Base-by-base conservation (phyloP, 1,284 basidiomycete species). In the Singerocomus inundabilis region DNA sequence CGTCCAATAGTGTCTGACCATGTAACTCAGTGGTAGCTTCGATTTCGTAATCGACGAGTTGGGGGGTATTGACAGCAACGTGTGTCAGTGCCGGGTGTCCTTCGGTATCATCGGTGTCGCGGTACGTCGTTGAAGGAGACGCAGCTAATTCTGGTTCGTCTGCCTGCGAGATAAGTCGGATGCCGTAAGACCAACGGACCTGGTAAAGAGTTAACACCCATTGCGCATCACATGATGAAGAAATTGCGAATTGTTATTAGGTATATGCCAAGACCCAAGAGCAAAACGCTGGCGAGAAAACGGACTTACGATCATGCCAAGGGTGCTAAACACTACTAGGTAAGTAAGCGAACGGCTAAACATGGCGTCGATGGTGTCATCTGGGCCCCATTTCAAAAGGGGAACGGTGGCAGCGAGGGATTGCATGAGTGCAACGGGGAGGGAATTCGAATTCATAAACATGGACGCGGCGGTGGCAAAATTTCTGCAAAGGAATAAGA, bases 401-500 rank as follows among this genome's bases (percentile, higher is more conserved):
- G 88, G 88, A 0, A 97, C 92, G 9, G 90, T 88, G 46, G 88
- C 72, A 7, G 93, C 92, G 21, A 98, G 82, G 54, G 85, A 89
- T 70, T 96, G 91, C 83, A 93, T 88, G 31, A 98, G 76, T 0
- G 94, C 94, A 37, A 97, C 93, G 0, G 94, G 94, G 2, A 98
- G 78, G 6, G 92, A 94, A 66, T 98, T 98, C 6, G 91, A 93
- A 68, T 94, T 94, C 82, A 89, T 89, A 73, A 91, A 91, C 83
- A 88, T 89, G 18, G 87, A 77, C 0, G 91, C 88, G 0, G 91
- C 91, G 64, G 91, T 87, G 1, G 88, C 89, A 56, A 93, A 94
- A 41, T 81, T 84, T 59, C 91, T 92, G 59, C 4, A 30, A 18
- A 28, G 21, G 33, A 29, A 24, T 41, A 16, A 38, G 37, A 16